Evolutionary conservation across 2,329 filamentous ascomycete genomes (phyloP).

Genomic region (Verticillium albo-atrum): DNA sequence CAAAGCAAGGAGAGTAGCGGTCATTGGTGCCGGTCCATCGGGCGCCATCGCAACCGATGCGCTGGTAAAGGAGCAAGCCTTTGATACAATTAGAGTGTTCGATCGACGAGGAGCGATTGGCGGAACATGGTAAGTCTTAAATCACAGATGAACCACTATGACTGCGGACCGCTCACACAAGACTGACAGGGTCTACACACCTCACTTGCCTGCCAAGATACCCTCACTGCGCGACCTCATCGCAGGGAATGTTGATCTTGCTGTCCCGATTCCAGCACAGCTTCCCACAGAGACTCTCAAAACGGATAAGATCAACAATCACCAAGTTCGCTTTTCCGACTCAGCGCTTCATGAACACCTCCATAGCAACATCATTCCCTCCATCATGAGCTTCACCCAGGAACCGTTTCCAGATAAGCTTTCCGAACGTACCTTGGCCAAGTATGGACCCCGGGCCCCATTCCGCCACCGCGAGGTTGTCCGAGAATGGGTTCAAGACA

Average conservation of each 20-base stretch:
- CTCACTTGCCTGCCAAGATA: slow-evolving; percentile 24
- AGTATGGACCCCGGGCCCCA: slow-evolving; percentile 48
- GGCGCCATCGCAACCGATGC: slow-evolving; percentile 55
- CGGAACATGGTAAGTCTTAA: slow-evolving; percentile 45
- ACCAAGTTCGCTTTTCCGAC: slow-evolving; percentile 43
- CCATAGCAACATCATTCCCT: slow-evolving; percentile 53
- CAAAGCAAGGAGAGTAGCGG: slow-evolving; percentile 33
- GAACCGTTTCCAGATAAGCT: slow-evolving; percentile 40
- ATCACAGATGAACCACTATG: too few relatives aligned
- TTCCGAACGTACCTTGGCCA: slow-evolving; percentile 34
- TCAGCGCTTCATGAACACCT: slow-evolving; percentile 53
- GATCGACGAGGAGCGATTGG: slow-evolving; percentile 51
- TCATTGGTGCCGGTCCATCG: slow-evolving; percentile 54
- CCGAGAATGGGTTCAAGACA: slow-evolving; percentile 45
- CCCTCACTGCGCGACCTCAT: slow-evolving; percentile 28
- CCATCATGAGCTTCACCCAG: slow-evolving; percentile 52
- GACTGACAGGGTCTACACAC: slow-evolving; percentile 22
- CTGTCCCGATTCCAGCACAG: slow-evolving; percentile 33
- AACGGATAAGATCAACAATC: slow-evolving; percentile 23
- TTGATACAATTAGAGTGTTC: slow-evolving; percentile 53
- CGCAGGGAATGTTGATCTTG: slow-evolving; percentile 36
- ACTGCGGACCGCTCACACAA: neutral
- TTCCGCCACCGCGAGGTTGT: slow-evolving; percentile 52
- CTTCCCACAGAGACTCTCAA: slow-evolving; percentile 37
- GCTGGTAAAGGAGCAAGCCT: slow-evolving; percentile 48